Percentiles rank a stretch among this genome's conserved stretches.
phyloP scores from a whole-genome alignment of 345 rosid genomes.

The Camelina laxa region DNA sequence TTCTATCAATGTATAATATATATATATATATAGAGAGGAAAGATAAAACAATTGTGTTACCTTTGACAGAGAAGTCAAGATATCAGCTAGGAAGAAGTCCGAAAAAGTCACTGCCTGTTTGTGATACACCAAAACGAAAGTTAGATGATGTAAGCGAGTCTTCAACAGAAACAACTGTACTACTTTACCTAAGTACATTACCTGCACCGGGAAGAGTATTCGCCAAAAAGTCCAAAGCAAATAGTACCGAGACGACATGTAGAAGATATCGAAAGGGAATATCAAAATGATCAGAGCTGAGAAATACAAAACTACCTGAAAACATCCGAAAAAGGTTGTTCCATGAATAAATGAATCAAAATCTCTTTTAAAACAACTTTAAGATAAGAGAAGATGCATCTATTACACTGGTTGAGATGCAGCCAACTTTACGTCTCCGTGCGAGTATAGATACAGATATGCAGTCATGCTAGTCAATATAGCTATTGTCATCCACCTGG shows the following conservation, averaged over 20 bases:
- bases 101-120: conserved; percentile 81
- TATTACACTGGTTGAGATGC: conserved; percentile 99
- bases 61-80: conserved; percentile 95
- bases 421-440: conserved; percentile 91
- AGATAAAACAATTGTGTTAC: conserved; percentile 42
- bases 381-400: conserved; percentile 77
- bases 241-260: conserved; percentile 79
- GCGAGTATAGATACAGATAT: conserved; percentile 92
- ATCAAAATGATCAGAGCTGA: conserved; percentile 69
- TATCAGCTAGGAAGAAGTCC: conserved; percentile 95
- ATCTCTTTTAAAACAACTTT: conserved; percentile 7
- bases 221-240: conserved; percentile 88
- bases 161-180: not conserved
- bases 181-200: not conserved
- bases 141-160: not conserved
- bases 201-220: conserved; percentile 89
- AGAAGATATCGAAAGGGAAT: conserved; percentile 87
- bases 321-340: conserved; percentile 1
- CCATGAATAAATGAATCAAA: conserved; percentile 22
- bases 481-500: conserved; percentile 93
- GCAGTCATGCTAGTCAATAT: conserved; percentile 96
- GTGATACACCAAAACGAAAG: conserved; percentile 17
- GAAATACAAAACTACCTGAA: conserved; percentile 83
- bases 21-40: too few relatives aligned
- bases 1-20: conserved; percentile 14